Evolutionary conservation across 768 basidiomycete species (phyloP).

Genomic region (Termitomyces titanicus): DNA sequence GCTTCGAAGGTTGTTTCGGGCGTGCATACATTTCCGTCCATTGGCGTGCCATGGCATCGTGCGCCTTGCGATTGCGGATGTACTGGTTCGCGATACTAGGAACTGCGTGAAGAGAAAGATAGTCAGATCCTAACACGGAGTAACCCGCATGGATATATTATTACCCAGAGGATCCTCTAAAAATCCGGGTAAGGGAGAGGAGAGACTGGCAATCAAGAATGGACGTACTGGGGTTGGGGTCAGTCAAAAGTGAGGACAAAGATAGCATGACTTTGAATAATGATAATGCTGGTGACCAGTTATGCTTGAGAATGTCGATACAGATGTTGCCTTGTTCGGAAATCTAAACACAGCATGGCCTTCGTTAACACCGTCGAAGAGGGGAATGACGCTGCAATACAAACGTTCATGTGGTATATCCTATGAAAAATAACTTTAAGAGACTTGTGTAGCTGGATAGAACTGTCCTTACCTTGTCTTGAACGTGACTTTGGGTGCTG

Average conservation of each 20-base stretch:
- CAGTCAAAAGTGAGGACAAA: slow-evolving; percentile 86
- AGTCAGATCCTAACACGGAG: not conserved
- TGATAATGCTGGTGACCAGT: slow-evolving; percentile 93
- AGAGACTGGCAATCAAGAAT: not conserved
- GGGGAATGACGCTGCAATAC: slow-evolving; percentile 13
- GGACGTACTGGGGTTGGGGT: slow-evolving; percentile 86
- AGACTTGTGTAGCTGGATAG: not conserved
- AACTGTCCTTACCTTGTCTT: slow-evolving; percentile 54
- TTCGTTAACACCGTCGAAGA: not conserved
- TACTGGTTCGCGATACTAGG: slow-evolving; percentile 73
- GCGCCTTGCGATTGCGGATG: slow-evolving; percentile 56
- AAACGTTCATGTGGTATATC: slow-evolving; percentile 85
- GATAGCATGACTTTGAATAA: slow-evolving; percentile 94
- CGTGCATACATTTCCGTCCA: slow-evolving; percentile 73
- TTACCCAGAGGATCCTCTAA: slow-evolving; percentile 71
- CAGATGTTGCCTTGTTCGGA: slow-evolving; percentile 76
- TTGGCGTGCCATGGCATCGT: slow-evolving; percentile 73
- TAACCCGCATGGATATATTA: slow-evolving; percentile 16
- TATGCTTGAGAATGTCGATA: slow-evolving; percentile 88
- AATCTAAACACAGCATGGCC: slow-evolving; percentile 35
- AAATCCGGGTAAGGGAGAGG: slow-evolving; percentile 7
- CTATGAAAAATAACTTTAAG: slow-evolving; percentile 29
- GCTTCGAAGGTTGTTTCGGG: slow-evolving; percentile 19
- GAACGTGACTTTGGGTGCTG: slow-evolving; percentile 74
- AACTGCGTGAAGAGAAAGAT: slow-evolving; percentile 33